Base-by-base conservation (phyloP, 2,329 filamentous ascomycete species). In the Fusarium sp. region DNA sequence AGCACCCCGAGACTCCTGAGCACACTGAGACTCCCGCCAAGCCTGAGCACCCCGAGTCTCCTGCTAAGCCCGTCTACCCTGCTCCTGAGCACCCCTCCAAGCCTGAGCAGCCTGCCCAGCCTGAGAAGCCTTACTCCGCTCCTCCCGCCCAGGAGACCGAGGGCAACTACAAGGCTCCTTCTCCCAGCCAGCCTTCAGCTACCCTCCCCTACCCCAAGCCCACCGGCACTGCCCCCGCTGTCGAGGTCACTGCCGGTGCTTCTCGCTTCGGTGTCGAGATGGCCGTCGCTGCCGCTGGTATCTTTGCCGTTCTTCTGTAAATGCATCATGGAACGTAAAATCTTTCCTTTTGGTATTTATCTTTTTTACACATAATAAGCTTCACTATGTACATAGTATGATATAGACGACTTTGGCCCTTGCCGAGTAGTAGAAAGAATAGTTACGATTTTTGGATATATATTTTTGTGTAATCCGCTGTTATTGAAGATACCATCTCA, bases 261-360 rank as follows among this genome's bases (percentile, higher is more conserved):
- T 76, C 71, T 56, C 78, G 75, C 59, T 62, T 79, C 40, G 73
- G 73, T 63, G 56, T 76, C 45, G 71, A 73, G 63, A 58, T 75
- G 51, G 71, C 72, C 46, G 75, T 73, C 49, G 76, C 71, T 44
- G 75, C 75, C 20, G 76, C 71, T 32, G 78, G 75, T 72, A 58
- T 78, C 46, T 73, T 73, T 46, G 77, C 72, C 37, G 52, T 79
- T 66, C 71, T 78, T 51, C 68, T 80, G 65, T 79, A 79, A 77
- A 73, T 62, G 64, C 48, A 49, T 62, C 45, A 58, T 40, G 68
- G 62, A 62, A 61, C 55, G 53, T 56, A 39, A 64, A 64, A 58
- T 52, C 22, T 57, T 70, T 67, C 61, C 41, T 72, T 72, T 66
- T 53, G 61, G 59, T 68, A 53, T 67, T 65, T 58, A 67, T 71